Evolutionary conservation across 192 early-diverging fungal genomes (phyloP).

Genomic region (Geranomyces variabilis): DNA sequence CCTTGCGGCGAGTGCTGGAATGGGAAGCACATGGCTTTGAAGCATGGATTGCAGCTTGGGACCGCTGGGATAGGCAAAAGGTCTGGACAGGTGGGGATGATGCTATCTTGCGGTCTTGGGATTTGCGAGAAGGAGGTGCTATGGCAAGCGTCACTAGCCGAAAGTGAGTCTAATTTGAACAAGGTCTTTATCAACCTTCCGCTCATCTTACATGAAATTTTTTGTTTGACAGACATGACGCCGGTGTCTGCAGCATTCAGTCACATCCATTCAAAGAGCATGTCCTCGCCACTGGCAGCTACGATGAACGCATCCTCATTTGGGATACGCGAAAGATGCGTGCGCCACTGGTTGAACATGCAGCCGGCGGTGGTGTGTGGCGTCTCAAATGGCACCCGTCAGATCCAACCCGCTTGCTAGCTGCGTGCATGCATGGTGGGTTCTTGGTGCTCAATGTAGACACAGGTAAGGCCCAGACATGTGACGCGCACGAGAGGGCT

Average conservation of each 20-base stretch:
- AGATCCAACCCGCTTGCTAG: constrained; percentile 60
- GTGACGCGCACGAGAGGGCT: neutral
- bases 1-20: constrained; percentile 37
- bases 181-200: neutral
- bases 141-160: constrained; percentile 65
- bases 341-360: constrained; percentile 66
- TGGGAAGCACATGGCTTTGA: constrained; percentile 90
- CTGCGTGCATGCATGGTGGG: constrained; percentile 92
- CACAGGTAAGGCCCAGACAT: constrained; percentile 28
- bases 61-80: constrained; percentile 73
- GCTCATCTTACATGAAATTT: too few species aligned
- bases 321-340: constrained; percentile 92
- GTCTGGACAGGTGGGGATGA: constrained; percentile 92
- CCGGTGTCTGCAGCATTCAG: constrained; percentile 91
- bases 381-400: constrained; percentile 92
- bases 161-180: constrained; percentile 49
- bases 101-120: constrained; percentile 85
- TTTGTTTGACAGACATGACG: constrained; percentile 73
- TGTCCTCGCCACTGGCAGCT: constrained; percentile 87
- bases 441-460: constrained; percentile 75
- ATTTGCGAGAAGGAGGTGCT: constrained; percentile 61
- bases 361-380: constrained; percentile 91
- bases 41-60: constrained; percentile 92
- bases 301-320: constrained; percentile 84
- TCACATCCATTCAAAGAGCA: constrained; percentile 77